Evolutionary conservation across 305 asterid genomes (phyloP).

Genomic region (Fraxinus sp.): DNA sequence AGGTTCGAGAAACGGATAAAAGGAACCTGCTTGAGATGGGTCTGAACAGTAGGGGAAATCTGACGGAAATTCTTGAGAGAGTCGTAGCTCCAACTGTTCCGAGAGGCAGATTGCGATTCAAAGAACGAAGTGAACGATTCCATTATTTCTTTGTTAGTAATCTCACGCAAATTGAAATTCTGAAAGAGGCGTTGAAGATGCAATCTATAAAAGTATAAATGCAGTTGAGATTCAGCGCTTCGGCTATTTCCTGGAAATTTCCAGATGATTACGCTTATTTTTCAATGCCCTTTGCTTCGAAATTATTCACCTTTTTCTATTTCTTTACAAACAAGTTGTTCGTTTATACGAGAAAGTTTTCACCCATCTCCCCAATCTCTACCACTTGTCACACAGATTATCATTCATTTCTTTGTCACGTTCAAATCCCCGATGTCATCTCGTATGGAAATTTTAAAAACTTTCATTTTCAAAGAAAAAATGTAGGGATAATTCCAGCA

Average conservation of each 20-base stretch:
- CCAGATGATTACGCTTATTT: background rate
- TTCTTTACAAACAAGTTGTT: background rate
- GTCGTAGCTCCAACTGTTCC: conserved; percentile 70
- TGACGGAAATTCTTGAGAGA: conserved; percentile 85
- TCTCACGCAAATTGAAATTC: background rate
- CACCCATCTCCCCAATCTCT: background rate
- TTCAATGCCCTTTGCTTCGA: background rate
- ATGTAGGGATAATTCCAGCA: no score
- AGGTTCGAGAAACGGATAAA: background rate
- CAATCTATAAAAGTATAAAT: background rate
- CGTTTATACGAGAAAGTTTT: no score
- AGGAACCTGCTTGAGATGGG: conserved; percentile 77
- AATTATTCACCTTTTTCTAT: background rate
- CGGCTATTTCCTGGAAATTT: background rate
- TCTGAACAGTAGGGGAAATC: conserved; percentile 82
- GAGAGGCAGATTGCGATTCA: conserved; percentile 50
- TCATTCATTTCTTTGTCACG: background rate
- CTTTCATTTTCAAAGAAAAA: no score
- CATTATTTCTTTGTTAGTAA: conserved; percentile 32
- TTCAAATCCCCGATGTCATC: background rate
- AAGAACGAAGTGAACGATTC: conserved; percentile 70
- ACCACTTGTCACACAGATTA: background rate
- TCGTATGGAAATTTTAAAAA: no score
- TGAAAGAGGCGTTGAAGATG: background rate
- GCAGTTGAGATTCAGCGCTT: background rate